Evolutionary conservation across 192 early-diverging fungal genomes (phyloP).

Genomic region (Phycomyces blakesleeanus): DNA sequence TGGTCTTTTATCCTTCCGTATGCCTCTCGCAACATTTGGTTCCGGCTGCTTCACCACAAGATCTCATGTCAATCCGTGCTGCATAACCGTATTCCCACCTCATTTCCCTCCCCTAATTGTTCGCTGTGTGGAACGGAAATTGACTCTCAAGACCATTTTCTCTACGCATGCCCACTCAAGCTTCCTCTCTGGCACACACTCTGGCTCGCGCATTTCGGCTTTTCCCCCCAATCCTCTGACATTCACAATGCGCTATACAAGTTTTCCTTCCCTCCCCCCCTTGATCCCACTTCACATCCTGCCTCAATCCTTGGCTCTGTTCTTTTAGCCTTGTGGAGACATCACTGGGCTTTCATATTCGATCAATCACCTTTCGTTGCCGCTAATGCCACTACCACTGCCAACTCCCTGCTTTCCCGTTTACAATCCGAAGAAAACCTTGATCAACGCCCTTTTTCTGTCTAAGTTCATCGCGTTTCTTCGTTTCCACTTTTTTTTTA

Average conservation of each 20-base stretch:
- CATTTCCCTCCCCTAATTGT: not conserved
- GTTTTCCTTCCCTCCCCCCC: not conserved
- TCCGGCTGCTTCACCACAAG: constrained; percentile 3
- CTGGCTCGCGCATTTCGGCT: not conserved
- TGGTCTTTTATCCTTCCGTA: not conserved
- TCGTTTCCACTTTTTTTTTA: too few species aligned
- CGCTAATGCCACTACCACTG: not conserved
- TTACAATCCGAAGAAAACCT: too few species aligned
- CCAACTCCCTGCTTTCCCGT: not conserved
- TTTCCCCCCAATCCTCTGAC: not conserved
- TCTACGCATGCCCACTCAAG: constrained; percentile 3
- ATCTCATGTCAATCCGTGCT: not conserved
- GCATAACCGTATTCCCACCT: not conserved
- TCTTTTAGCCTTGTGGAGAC: constrained; percentile 1
- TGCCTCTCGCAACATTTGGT: constrained; percentile 5
- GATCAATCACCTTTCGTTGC: not conserved
- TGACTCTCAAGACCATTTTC: constrained; percentile 2
- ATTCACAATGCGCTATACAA: not conserved
- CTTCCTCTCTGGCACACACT: not conserved
- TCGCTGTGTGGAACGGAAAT: not conserved
- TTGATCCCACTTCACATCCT: not conserved
- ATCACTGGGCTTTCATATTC: constrained; percentile 5
- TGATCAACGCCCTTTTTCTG: too few species aligned
- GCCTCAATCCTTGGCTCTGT: not conserved
- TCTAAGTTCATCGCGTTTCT: too few species aligned